Base-by-base conservation (phyloP, 192 early-diverging fungal species). In the Diversispora eburnea region DNA sequence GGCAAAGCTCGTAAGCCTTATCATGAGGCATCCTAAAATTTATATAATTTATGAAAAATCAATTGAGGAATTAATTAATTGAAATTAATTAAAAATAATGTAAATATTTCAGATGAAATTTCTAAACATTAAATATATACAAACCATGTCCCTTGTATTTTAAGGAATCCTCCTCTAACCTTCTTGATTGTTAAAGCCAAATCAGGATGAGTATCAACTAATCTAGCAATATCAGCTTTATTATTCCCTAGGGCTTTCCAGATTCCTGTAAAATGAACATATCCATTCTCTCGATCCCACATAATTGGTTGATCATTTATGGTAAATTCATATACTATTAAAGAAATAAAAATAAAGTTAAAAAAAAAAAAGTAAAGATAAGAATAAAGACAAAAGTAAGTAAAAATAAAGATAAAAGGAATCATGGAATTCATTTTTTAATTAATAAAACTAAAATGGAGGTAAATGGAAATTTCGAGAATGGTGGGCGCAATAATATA, bases 91-190 rank as follows among this genome's bases (percentile, higher is more conserved):
- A 51, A 52, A 25, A 51, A 25, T 67, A 7, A 48, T 54, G n/a
- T 7, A 42, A 55, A 41, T 9, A 52, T 5, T 22, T 54, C n/a
- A 33, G 55, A 69, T 15, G 41, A 5, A 39, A 69, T 7, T 52
- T 39, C 39, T 41, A 22, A 25, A 67, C 17, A 67, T 22, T 33
- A 22, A 19, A 51, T 33, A 33, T 47, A 19, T 8, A 74, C 84
- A 43, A 81, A 87, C 86, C 86, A 88, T 60, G 85, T 88, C 42
- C 85, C 85, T 76, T 86, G 87, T 42, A 86, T 88, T 73, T 85
- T 84, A 12, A 88, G 68, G 66, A 88, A 86, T 5, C 87, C 85
- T 20, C 87, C 87, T 64, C 87, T 80, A 15, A 88, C 82, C 63
- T 86, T 88, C 55, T 83, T 81, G 74, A 86, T 83, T 25, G 80